These are phyloP conservation scores for Trypanosoma lewisi DNA, from an alignment of 208 protist genomes.

Conservation along the genomic window DNA sequence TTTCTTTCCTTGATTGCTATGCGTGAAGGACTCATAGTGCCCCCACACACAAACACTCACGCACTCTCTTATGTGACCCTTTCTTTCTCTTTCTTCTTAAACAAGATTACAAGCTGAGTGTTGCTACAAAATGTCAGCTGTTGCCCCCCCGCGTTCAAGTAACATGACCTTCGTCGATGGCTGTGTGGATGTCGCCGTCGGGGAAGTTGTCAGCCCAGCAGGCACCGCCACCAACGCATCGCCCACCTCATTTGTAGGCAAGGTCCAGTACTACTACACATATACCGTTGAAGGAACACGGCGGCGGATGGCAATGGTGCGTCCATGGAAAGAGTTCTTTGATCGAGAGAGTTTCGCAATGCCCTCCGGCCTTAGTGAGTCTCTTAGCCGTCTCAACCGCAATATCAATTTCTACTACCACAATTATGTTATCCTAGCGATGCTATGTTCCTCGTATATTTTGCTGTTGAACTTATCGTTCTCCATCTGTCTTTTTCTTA, in stretches of 20 bases:
- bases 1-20: no score
- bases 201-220: background rate
- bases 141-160: background rate
- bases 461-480: constrained; percentile 81
- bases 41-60: no score
- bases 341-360: constrained; percentile 55
- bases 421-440: constrained; percentile 88
- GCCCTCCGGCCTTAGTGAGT: constrained; percentile 53
- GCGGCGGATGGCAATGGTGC: constrained; percentile 39
- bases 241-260: constrained; percentile 6
- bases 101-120: background rate
- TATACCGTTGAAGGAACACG: constrained; percentile 22
- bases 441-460: constrained; percentile 72
- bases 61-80: no score
- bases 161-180: constrained; percentile 44
- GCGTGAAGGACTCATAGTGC: no score
- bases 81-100: background rate
- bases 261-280: constrained; percentile 29
- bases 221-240: background rate
- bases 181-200: background rate
- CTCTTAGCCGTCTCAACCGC: constrained; percentile 56
- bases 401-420: constrained; percentile 84
- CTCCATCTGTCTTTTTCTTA: constrained; percentile 51
- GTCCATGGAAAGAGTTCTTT: constrained; percentile 86
- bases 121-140: background rate